phyloP scores from a whole-genome alignment of 1,284 basidiomycete genomes.

The Pisolithus thermaeus region DNA sequence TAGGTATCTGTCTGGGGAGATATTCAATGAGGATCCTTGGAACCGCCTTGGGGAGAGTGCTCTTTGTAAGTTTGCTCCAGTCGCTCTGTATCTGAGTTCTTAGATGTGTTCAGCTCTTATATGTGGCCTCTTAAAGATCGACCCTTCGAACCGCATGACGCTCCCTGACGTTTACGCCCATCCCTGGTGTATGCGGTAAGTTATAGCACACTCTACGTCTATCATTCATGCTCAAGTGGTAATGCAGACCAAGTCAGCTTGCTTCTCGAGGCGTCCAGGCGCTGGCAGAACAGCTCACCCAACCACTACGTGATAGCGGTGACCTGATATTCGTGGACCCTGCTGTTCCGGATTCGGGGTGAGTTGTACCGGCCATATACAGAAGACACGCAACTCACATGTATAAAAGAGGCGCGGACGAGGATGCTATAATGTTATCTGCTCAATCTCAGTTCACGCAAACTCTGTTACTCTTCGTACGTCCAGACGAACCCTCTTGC shows the following conservation, averaged over 20 bases:
- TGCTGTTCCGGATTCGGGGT: slow-evolving; percentile 29
- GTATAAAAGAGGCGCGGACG: slow-evolving; percentile 40
- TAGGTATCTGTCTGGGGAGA: slow-evolving; percentile 70
- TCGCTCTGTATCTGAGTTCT: background rate
- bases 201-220: background rate
- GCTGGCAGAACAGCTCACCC: slow-evolving; percentile 66
- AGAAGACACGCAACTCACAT: background rate
- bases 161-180: slow-evolving; percentile 67
- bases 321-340: slow-evolving; percentile 67
- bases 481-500: slow-evolving; percentile 18
- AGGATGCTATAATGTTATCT: slow-evolving; percentile 51
- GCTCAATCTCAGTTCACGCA: slow-evolving; percentile 57
- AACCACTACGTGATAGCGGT: slow-evolving; percentile 58
- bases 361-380: slow-evolving; percentile 5
- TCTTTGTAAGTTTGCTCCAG: slow-evolving; percentile 44
- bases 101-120: slow-evolving; percentile 52
- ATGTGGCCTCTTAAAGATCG: slow-evolving; percentile 66
- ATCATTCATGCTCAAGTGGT: background rate
- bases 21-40: slow-evolving; percentile 83
- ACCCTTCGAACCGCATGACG: slow-evolving; percentile 67
- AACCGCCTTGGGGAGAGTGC: slow-evolving; percentile 56
- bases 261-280: slow-evolving; percentile 44
- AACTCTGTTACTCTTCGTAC: slow-evolving; percentile 53
- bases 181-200: slow-evolving; percentile 75
- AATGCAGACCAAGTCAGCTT: slow-evolving; percentile 65